These are phyloP conservation scores for Globisporangium emineosum DNA, from an alignment of 352 stramenopile genomes.

Conservation along the genomic window DNA sequence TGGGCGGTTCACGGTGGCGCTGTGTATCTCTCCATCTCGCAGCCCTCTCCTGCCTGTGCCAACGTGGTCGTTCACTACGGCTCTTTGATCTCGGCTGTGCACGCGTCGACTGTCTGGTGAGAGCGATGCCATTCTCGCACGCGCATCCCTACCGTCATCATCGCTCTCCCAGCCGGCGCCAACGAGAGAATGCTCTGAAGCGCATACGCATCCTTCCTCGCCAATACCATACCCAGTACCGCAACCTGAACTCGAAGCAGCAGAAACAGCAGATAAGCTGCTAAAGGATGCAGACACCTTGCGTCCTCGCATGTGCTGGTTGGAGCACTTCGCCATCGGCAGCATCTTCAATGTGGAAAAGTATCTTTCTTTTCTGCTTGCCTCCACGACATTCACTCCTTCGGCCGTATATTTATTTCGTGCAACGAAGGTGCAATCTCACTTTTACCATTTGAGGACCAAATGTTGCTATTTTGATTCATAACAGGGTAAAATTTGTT, in stretches of 20 bases:
- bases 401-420: not conserved
- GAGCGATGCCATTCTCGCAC: not conserved
- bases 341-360: not conserved
- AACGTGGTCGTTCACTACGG: not conserved
- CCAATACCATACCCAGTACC: too few species aligned
- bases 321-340: conserved; percentile 5
- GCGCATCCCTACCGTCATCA: not conserved
- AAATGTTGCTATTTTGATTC: not conserved
- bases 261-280: too few species aligned
- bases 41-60: conserved; percentile 22
- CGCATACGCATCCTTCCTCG: not conserved
- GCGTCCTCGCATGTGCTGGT: not conserved
- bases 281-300: not conserved
- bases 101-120: not conserved
- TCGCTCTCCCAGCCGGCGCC: not conserved
- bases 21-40: conserved; percentile 24
- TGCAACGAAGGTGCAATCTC: not conserved
- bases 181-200: not conserved
- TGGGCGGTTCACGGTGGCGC: conserved; percentile 34
- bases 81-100: not conserved
- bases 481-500: not conserved
- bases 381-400: not conserved
- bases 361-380: not conserved
- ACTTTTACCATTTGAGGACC: not conserved
- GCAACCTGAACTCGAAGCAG: not conserved